Evolutionary conservation across 2,329 filamentous ascomycete genomes (phyloP).

Genomic region (Talaromyces sp.): DNA sequence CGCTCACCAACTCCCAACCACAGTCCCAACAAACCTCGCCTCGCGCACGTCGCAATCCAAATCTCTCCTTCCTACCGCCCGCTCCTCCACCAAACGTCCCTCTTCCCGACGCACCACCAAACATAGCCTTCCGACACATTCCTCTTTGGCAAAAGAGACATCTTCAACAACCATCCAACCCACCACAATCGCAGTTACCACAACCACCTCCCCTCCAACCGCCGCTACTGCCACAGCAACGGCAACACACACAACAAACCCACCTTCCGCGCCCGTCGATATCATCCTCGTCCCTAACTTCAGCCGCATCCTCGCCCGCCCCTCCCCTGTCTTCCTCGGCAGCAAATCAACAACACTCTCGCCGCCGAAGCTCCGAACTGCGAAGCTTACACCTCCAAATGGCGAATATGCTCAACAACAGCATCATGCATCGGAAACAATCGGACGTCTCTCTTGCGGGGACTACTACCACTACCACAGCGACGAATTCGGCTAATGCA

Average conservation of each 20-base stretch:
- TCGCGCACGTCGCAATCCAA: slow-evolving; percentile 22
- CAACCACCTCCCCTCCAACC: background rate
- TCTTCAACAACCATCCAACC: background rate
- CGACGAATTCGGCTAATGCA: background rate
- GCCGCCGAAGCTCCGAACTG: slow-evolving; percentile 15
- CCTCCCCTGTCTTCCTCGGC: background rate
- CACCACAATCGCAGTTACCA: slow-evolving; percentile 1
- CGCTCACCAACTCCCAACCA: background rate
- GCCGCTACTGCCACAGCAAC: background rate
- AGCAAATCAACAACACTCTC: background rate
- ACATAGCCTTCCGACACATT: slow-evolving; percentile 8
- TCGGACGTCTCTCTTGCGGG: background rate
- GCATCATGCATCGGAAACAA: slow-evolving; percentile 12
- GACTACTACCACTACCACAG: background rate
- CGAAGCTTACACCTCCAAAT: slow-evolving; percentile 12
- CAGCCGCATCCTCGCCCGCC: background rate
- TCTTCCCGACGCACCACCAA: slow-evolving; percentile 25
- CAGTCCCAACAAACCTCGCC: slow-evolving; percentile 12
- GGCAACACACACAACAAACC: background rate
- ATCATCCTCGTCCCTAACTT: background rate
- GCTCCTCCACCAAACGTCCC: slow-evolving; percentile 28
- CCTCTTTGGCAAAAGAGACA: slow-evolving; percentile 11
- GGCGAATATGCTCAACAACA: slow-evolving; percentile 10
- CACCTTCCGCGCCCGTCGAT: slow-evolving; percentile 10
- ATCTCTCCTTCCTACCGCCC: slow-evolving; percentile 25